phyloP scores from a whole-genome alignment of 176 grass and related monocot species.

The Oryza brachyantha region DNA sequence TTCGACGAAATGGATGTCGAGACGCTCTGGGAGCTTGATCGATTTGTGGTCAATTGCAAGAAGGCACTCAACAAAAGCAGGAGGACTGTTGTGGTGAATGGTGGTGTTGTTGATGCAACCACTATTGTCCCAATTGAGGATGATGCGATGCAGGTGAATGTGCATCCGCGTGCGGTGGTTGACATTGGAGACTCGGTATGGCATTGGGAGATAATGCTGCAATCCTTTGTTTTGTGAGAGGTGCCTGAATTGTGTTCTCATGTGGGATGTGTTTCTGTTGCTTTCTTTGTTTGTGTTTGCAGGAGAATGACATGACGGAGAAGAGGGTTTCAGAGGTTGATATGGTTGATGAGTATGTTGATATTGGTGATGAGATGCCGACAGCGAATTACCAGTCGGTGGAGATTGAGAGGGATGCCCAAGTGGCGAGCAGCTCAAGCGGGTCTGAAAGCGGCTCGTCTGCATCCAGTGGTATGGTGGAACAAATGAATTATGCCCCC shows the following conservation, averaged over 20 bases:
- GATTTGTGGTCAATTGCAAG: constrained; percentile 83
- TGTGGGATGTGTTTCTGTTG: not conserved
- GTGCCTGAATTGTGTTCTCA: not conserved
- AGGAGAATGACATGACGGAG: constrained; percentile 26
- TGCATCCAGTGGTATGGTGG: constrained; percentile 64
- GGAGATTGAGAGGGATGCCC: constrained; percentile 72
- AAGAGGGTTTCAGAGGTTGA: constrained; percentile 28
- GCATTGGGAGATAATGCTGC: not conserved
- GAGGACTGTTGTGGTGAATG: constrained; percentile 13
- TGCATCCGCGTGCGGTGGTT: constrained; percentile 29
- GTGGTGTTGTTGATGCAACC: constrained; percentile 20
- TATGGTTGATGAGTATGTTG: constrained; percentile 75
- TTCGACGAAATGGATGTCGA: constrained; percentile 76
- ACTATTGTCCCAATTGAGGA: constrained; percentile 27
- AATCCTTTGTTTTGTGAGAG: not conserved
- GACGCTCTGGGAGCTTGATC: constrained; percentile 91
- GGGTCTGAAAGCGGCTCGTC: constrained; percentile 74
- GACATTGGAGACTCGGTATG: constrained; percentile 44
- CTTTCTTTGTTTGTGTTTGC: not conserved
- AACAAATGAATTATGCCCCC: not conserved
- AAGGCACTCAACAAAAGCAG: constrained; percentile 56
- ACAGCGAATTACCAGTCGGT: constrained; percentile 66
- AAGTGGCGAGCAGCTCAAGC: constrained; percentile 54
- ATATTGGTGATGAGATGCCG: constrained; percentile 89
- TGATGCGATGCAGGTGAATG: constrained; percentile 35